Base-by-base conservation (phyloP, 495 filamentous ascomycete species). In the Talaromyces borbonicus region DNA sequence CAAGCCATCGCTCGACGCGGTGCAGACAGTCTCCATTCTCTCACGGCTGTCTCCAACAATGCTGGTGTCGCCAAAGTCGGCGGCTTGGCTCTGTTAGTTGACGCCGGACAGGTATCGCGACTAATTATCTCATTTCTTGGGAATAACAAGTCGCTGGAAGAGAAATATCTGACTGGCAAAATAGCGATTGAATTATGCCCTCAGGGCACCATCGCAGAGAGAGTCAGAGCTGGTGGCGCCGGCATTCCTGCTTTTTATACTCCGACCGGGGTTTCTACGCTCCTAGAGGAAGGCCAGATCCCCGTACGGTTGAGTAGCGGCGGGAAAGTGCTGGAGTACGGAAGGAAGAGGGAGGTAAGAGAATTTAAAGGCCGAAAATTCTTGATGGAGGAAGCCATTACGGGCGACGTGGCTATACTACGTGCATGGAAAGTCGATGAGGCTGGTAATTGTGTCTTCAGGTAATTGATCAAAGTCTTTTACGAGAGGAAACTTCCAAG, bases 211-310 rank as follows among this genome's bases (percentile, higher is more conserved):
- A 68, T 95, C 47, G 89, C 89, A 3, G 89, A 95, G 65, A 71
- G 88, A 4, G 80, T 88, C 57, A 73, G 87, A 7, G 82, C 85
- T 19, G 89, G 87, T 43, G 89, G 88, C 18, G 85, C 84, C 30
- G 89, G 89, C 1, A 82, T 95, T 36, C 89, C 89, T 4, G 89
- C 89, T 0, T 95, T 95, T 55, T 95, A 85, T 58, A 95, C 89
- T 0, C 86, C 89, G 2, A 87, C 89, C 0, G 89, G 81, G 27
- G 81, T 82, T 52, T 84, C 85, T 37, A 95, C 88, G 0, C 79
- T 85, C 14, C 79, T 95, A 4, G 83, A 94, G 56, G 85, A 84
- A 0, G 89, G 89, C 22, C 80, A 90, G 52, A 77, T 95, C 1
- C 87, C 89, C 1, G 67, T 90, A 16, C 69, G 72, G 22, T 81